Percentiles rank a stretch among this genome's conserved stretches.
phyloP scores from a whole-genome alignment of 2,329 filamentous ascomycete species.

The Ophiostoma sp. region DNA sequence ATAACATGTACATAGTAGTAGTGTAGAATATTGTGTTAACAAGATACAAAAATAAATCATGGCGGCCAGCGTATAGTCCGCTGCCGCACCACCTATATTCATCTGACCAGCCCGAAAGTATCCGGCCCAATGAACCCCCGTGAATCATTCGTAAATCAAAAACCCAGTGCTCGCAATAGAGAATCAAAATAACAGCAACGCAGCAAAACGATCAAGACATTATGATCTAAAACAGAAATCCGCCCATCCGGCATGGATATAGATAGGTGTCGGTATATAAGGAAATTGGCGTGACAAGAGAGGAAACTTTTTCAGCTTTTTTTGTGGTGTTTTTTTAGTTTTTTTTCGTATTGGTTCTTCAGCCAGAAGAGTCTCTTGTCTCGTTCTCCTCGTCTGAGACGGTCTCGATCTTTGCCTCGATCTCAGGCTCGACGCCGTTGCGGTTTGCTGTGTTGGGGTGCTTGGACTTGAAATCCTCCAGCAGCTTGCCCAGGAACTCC shows the following conservation, averaged over 20 bases:
- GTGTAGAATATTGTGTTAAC: not conserved
- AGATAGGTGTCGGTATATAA: conserved; percentile 10
- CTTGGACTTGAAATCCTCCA: conserved; percentile 45
- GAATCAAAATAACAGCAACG: not conserved
- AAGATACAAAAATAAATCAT: not conserved
- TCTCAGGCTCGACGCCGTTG: conserved; percentile 32
- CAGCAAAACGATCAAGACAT: not conserved
- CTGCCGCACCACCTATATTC: not conserved
- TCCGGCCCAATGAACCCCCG: conserved; percentile 9
- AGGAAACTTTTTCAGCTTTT: conserved; percentile 9
- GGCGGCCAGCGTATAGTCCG: conserved; percentile 9
- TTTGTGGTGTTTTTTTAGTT: not conserved
- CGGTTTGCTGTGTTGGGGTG: conserved; percentile 21
- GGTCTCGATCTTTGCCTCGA: conserved; percentile 28
- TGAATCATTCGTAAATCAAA: conserved; percentile 14
- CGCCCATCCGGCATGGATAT: conserved; percentile 14
- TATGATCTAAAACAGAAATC: not conserved
- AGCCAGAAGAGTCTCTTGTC: conserved; percentile 29
- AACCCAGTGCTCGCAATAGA: conserved; percentile 12
- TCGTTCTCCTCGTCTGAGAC: conserved; percentile 30
- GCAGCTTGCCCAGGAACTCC: conserved; percentile 45
- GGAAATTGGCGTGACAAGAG: conserved; percentile 15
- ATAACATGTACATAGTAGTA: not conserved
- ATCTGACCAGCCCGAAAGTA: not conserved
- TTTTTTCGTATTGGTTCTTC: conserved; percentile 14